Evolutionary conservation across 495 filamentous ascomycete species (phyloP), one percentile per base, ranked within the genome.

Genomic region (Tetracladium setigerum): DNA sequence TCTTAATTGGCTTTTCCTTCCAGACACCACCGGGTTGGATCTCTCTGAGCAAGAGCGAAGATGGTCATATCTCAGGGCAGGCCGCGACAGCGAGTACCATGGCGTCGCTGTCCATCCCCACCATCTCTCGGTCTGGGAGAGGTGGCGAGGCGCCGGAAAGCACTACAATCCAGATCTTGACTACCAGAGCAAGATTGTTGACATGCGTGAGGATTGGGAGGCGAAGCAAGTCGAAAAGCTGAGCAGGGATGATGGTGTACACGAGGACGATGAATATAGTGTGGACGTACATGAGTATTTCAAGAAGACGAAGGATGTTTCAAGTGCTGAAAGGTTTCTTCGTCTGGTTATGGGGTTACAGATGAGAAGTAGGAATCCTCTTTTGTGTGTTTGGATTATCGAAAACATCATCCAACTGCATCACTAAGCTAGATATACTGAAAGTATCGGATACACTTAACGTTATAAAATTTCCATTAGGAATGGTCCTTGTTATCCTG

Each of bases 21-120:
- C 89, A 2, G 89, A 95, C 59, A 95, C 89, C 53, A 95, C 89
- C 10, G 89, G 89, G 38, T 81, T 95, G 11, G 89, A 95, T 56
- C 78, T 95, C 39, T 91, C 92, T 73, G 89, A 95, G 65, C 89
- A 95, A 66, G 89, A 95, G 65, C 83, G 88, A 38, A 79, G 89
- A 47, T 95, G 86, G 85, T 60, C 70, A 35, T 95, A 77, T 63
- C 81, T 95, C 60, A 81, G 86, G 33, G 66, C 76, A 0, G 86
- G 87, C 52, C 79, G 78, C 33, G 81, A 80, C 50, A 49, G 75
- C 15, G 86, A 95, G 17, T 95, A 95, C 67, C 88, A 92, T 64
- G 89, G 89, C 45, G 78, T 91, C 38, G 89, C 89, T 47, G 76
- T 95, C 41, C 87, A 95, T 67, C 80, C 87, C 34, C 77, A 84